Base-by-base conservation (phyloP, 2,329 filamentous ascomycete genomes). In the Alternaria arborescens region DNA sequence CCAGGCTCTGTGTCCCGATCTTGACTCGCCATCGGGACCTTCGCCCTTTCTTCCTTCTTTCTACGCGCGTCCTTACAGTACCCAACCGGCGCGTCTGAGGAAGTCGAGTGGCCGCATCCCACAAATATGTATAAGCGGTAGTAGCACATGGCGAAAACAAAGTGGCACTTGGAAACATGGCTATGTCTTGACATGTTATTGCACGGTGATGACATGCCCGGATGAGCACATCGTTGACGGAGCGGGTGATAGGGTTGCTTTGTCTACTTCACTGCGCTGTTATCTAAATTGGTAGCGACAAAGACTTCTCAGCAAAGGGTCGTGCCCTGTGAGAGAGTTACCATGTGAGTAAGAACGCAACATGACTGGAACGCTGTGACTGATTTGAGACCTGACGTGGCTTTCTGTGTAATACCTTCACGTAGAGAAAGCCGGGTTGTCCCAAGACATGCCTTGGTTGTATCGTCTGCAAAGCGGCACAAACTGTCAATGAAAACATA, bases 81-180 rank as follows among this genome's bases (percentile, higher is more conserved):
- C 34, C 75, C 66, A 32, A 81, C 58, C 5, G 79, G 79, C 14
- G 58, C 66, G 0, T 68, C 60, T 36, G 76, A 73, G 57, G 75
- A 75, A 12, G 68, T 69, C 16, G 77, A 76, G 67, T 83, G 81
- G 20, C 81, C 80, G 70, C 81, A 82, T 32, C 71, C 74, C 8
- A 75, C 60, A 68, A 80, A 82, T 58, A 82, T 78, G 68, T 73
- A 77, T 32, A 80, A 74, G 40, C 72, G 76, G 66, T 82, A 79
- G 64, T 78, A 80, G 71, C 81, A 82, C 80, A 82, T 83, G 36
- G 26, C 22, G 32, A 26, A 24, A n/a, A 26, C 14, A 18, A 36
- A 1, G 34, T 32, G 10, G 14, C 26, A 20, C 11, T 20, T 38
- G 32, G 14, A 30, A 50, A 18, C 32, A 38, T 50, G 32, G 20